Evolutionary conservation across 352 stramenopile species (phyloP).

Genomic region (Phytopythium ostracodes): DNA sequence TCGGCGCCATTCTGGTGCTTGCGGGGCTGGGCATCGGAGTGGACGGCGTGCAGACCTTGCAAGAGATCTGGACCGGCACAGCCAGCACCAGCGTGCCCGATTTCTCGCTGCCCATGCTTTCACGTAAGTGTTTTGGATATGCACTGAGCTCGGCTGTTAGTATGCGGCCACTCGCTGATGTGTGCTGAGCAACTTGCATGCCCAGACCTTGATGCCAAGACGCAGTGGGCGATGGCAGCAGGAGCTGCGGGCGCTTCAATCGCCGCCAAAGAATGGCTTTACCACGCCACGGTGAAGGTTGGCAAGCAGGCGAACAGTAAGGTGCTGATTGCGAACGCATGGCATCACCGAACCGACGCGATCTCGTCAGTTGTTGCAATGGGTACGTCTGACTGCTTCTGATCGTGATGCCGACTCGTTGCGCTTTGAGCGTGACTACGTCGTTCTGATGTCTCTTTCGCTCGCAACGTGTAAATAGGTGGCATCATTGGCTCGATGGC

Average conservation of each 20-base stretch:
- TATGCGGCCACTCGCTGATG: no score
- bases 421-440: no score
- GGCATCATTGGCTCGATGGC: constrained; percentile 73
- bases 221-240: constrained; percentile 70
- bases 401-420: neutral
- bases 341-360: constrained; percentile 91
- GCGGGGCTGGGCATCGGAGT: constrained; percentile 67
- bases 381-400: constrained; percentile 13
- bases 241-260: constrained; percentile 89
- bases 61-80: constrained; percentile 54
- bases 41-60: constrained; percentile 67
- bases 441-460: no score
- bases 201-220: constrained; percentile 41
- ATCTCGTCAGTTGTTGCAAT: constrained; percentile 89
- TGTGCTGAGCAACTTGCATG: no score
- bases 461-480: constrained; percentile 16
- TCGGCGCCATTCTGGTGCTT: constrained; percentile 79
- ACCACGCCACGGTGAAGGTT: constrained; percentile 90
- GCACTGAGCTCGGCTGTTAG: neutral
- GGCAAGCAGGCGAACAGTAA: constrained; percentile 91
- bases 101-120: constrained; percentile 42
- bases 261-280: constrained; percentile 92
- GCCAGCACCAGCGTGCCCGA: constrained; percentile 21
- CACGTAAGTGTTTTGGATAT: constrained; percentile 16
- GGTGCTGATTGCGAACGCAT: constrained; percentile 97